Conservation (phyloP, 2,329 filamentous ascomycete species). For the Trichoderma aggressivum region DNA sequence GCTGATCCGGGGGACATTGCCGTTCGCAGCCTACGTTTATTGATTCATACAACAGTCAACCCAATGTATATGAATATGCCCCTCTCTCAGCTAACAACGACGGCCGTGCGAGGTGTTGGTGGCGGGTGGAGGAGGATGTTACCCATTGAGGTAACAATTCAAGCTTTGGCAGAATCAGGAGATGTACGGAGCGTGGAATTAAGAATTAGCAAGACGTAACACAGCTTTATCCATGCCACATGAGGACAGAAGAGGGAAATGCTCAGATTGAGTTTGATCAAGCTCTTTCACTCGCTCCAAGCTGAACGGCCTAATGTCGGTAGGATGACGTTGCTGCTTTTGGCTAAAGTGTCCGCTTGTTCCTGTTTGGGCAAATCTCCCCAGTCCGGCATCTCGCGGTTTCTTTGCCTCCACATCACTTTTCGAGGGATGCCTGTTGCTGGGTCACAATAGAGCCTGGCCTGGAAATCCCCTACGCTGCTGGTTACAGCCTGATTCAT, state of each 20-base stretch:
- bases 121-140: background rate
- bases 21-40: background rate
- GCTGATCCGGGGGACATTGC: constrained; percentile 11
- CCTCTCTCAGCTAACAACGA: background rate
- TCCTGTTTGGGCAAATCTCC: background rate
- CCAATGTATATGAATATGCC: background rate
- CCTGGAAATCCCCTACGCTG: background rate
- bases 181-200: background rate
- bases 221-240: background rate
- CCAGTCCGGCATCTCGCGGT: background rate
- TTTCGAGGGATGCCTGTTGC: background rate
- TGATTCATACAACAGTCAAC: background rate
- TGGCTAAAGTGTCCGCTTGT: background rate
- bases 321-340: constrained; percentile 10
- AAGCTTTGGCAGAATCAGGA: background rate
- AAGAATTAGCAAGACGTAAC: background rate
- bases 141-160: constrained; percentile 10
- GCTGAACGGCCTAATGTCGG: constrained; percentile 3
- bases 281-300: background rate
- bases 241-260: background rate
- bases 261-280: background rate
- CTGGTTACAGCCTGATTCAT: background rate
- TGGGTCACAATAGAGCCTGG: background rate
- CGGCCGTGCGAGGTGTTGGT: background rate
- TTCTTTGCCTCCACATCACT: background rate